Percentiles rank a stretch among this genome's conserved stretches.
These are phyloP conservation scores for Cladophialophora chaetospira DNA, from an alignment of 2,329 filamentous ascomycete species.

Conservation along the genomic window DNA sequence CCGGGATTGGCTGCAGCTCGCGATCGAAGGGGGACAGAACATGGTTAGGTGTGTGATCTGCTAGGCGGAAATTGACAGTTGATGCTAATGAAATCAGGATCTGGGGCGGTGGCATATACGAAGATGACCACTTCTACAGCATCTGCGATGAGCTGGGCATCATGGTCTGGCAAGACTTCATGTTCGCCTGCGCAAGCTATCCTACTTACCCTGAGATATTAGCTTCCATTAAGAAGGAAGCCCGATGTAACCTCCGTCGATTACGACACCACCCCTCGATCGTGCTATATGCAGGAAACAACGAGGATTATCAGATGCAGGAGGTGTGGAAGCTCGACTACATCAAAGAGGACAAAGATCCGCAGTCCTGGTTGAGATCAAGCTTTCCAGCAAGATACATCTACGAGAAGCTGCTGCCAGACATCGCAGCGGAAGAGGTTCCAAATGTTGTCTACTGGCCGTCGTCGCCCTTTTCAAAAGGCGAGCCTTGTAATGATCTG, in stretches of 20 bases:
- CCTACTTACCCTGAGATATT: constrained; percentile 66
- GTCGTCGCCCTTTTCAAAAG: background rate
- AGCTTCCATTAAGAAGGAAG: constrained; percentile 65
- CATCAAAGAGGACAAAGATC: constrained; percentile 65
- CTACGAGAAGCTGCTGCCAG: constrained; percentile 83
- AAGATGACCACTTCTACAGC: constrained; percentile 72
- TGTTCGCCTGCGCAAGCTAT: constrained; percentile 79
- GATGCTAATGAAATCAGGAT: constrained; percentile 44
- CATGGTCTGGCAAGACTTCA: constrained; percentile 86
- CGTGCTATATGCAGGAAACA: constrained; percentile 88
- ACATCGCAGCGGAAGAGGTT: constrained; percentile 59
- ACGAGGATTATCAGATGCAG: constrained; percentile 59
- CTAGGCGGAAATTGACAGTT: background rate
- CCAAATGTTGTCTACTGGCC: background rate
- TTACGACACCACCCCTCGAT: constrained; percentile 85
- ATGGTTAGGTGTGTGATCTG: constrained; percentile 50
- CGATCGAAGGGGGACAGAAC: constrained; percentile 61
- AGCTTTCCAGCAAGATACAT: constrained; percentile 91
- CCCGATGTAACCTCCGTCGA: constrained; percentile 64
- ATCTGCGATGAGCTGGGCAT: constrained; percentile 76
- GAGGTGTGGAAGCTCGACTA: constrained; percentile 4
- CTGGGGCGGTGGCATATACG: constrained; percentile 78
- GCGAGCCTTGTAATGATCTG: background rate
- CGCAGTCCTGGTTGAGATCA: constrained; percentile 73
- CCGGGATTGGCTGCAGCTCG: constrained; percentile 60